These are phyloP conservation scores for Forsythia viridissima DNA, from an alignment of 257 asterid species.

Conservation along the genomic window DNA sequence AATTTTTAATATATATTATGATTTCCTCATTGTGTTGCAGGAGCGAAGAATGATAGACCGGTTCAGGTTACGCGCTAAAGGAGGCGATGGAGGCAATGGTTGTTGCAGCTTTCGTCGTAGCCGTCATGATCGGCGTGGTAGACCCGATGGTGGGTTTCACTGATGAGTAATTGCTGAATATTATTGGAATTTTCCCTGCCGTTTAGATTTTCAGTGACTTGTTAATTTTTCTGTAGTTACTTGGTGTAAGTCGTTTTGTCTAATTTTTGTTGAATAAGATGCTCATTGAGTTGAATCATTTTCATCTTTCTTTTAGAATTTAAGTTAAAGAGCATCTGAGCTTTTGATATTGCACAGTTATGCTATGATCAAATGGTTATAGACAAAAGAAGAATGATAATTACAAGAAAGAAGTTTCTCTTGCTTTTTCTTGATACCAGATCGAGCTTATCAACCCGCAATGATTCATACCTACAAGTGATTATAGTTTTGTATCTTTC, in stretches of 20 bases:
- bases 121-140: conserved; percentile 80
- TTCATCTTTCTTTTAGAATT: neutral
- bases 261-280: neutral
- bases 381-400: neutral
- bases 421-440: conserved; percentile 2
- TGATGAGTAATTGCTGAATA: conserved; percentile 7
- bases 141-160: conserved; percentile 74
- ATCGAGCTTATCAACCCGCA: conserved; percentile 10
- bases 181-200: neutral
- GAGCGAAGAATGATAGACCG: conserved; percentile 90
- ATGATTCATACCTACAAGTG: neutral
- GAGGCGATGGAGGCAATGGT: conserved; percentile 97
- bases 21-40: conserved; percentile 41
- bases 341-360: conserved; percentile 6
- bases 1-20: neutral
- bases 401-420: neutral
- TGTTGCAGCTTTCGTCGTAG: conserved; percentile 84
- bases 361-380: neutral
- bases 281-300: neutral
- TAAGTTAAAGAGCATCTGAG: neutral
- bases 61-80: conserved; percentile 77
- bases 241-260: neutral
- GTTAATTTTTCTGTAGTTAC: conserved; percentile 8
- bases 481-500: neutral
- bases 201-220: conserved; percentile 1